A percentile compares a stretch with the other conserved stretches of the same genome.
These are phyloP conservation scores for Pichia exigua DNA, from an alignment of 805 yeast species.

Conservation along the genomic window DNA sequence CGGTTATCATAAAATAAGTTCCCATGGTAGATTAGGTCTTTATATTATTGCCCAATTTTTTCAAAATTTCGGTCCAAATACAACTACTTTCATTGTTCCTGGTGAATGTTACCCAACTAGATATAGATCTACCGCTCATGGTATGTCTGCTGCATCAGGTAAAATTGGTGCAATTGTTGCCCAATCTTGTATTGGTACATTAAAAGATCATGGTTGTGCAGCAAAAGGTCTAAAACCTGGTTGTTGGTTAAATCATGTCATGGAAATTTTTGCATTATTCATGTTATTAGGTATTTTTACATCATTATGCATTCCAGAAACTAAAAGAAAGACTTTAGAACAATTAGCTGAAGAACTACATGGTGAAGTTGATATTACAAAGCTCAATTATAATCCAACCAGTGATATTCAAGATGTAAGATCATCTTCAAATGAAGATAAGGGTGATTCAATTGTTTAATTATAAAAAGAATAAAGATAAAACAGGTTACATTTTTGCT, in stretches of 20 bases:
- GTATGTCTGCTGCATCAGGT: constrained; percentile 89
- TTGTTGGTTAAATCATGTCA: constrained; percentile 87
- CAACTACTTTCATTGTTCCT: constrained; percentile 84
- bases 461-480: not conserved
- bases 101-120: constrained; percentile 93
- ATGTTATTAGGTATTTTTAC: constrained; percentile 73
- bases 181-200: constrained; percentile 79
- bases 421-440: constrained; percentile 1
- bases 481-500: not conserved
- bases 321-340: constrained; percentile 86
- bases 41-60: constrained; percentile 80
- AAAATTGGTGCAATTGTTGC: constrained; percentile 92
- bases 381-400: not conserved
- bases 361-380: constrained; percentile 54
- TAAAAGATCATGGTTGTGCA: constrained; percentile 72
- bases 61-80: constrained; percentile 90
- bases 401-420: not conserved
- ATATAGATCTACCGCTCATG: constrained; percentile 93
- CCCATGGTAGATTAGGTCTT: constrained; percentile 62
- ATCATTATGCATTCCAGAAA: constrained; percentile 74
- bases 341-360: constrained; percentile 74
- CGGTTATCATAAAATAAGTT: constrained; percentile 63
- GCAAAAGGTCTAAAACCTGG: constrained; percentile 37
- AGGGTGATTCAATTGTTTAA: constrained; percentile 3
- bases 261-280: constrained; percentile 89